Evolutionary conservation across 108 stramenopile genomes (phyloP).

Genomic region (Mediolabrus comicus): DNA sequence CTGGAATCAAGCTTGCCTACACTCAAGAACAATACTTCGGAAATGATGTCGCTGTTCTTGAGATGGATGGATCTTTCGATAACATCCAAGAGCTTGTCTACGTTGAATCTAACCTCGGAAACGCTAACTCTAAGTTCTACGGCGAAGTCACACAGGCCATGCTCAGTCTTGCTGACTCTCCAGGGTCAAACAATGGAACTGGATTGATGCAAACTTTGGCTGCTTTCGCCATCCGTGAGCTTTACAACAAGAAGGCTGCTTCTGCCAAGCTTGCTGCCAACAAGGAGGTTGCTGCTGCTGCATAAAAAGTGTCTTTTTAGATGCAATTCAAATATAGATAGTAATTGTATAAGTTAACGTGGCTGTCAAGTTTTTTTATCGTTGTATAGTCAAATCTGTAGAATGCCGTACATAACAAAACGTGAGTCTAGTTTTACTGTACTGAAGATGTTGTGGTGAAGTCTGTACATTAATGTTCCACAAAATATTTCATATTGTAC

Average conservation of each 20-base stretch:
- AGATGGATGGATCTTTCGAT: conserved; percentile 97
- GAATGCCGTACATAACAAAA: no score
- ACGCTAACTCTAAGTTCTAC: conserved; percentile 94
- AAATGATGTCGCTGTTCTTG: conserved; percentile 81
- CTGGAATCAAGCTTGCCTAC: conserved; percentile 94
- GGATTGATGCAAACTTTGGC: conserved; percentile 98
- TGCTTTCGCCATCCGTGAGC: conserved; percentile 92
- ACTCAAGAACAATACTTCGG: conserved; percentile 88
- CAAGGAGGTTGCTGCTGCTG: conserved; percentile 45
- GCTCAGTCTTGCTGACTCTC: conserved; percentile 91
- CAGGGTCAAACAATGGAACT: conserved; percentile 95
- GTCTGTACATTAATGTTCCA: no score
- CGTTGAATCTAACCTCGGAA: conserved; percentile 91
- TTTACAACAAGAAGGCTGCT: conserved; percentile 92
- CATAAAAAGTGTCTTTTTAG: conserved; percentile 18
- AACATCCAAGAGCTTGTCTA: conserved; percentile 94
- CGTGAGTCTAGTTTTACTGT: no score
- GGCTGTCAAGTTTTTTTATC: no score
- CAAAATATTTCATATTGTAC: no score
- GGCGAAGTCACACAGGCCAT: conserved; percentile 96
- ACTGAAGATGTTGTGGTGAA: no score
- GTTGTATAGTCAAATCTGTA: no score
- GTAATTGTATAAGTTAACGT: background rate
- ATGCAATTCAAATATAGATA: background rate
- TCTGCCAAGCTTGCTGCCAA: conserved; percentile 59